Conservation (phyloP, 345 rosid genomes). For the Erucastrum elatum region DNA sequence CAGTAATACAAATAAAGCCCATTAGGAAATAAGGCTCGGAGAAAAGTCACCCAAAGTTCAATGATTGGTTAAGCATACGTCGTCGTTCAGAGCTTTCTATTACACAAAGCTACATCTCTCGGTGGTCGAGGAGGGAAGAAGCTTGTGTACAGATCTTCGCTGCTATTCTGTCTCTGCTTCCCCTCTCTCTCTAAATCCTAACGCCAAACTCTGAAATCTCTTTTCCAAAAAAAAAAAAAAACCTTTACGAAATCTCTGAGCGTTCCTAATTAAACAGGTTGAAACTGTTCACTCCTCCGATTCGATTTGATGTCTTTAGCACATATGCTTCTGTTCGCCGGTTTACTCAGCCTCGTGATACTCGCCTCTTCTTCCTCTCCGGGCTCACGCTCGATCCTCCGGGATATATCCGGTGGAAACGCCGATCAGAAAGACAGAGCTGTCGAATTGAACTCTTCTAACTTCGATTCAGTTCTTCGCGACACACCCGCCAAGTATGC, state of each 20-base stretch:
- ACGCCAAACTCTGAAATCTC: neutral
- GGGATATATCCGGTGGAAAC: constrained; percentile 37
- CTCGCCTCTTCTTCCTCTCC: constrained; percentile 43
- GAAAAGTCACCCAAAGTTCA: neutral
- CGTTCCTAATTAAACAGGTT: neutral
- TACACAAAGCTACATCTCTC: constrained; percentile 8
- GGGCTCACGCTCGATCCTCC: constrained; percentile 70
- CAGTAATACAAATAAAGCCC: constrained; percentile 12
- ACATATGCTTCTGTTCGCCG: constrained; percentile 41
- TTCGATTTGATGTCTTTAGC: constrained; percentile 52
- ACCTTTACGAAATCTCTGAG: neutral
- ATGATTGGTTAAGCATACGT: neutral
- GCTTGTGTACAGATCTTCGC: constrained; percentile 22
- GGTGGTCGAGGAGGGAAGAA: constrained; percentile 32
- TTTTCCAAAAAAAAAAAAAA: too few relatives aligned
- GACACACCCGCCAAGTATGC: constrained; percentile 75
- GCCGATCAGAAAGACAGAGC: constrained; percentile 53
- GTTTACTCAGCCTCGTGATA: constrained; percentile 38
- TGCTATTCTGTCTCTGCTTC: constrained; percentile 9
- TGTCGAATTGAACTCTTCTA: constrained; percentile 67
- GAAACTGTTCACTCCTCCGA: neutral
- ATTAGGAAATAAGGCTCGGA: neutral
- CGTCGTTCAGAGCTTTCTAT: constrained; percentile 20
- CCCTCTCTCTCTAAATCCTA: neutral
- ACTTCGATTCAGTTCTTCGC: constrained; percentile 62